phyloP scores from a whole-genome alignment of 2,329 filamentous ascomycete genomes.

The Elsinoe australis region DNA sequence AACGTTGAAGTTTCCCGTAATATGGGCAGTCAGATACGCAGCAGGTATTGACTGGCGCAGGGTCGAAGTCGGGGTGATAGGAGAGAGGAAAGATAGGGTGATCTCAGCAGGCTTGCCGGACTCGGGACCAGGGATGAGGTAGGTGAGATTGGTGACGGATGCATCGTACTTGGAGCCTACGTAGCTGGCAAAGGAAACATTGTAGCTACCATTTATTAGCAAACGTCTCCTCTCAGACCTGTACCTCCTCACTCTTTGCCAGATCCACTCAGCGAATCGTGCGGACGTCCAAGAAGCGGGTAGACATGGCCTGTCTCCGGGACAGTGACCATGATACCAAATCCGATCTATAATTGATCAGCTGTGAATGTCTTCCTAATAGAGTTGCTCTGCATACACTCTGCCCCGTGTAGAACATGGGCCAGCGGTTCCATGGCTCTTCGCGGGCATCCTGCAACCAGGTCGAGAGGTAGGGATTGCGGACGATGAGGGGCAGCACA shows the following conservation, averaged over 20 bases:
- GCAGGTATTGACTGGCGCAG: conserved; percentile 75
- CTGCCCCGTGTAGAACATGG: conserved; percentile 73
- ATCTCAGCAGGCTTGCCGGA: conserved; percentile 43
- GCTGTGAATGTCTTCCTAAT: not conserved
- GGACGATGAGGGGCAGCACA: conserved; percentile 44
- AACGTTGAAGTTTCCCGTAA: conserved; percentile 54
- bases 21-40: conserved; percentile 65
- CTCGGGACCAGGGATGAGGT: conserved; percentile 44
- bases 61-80: conserved; percentile 73
- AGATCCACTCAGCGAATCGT: conserved; percentile 49
- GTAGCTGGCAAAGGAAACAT: conserved; percentile 52
- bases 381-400: conserved; percentile 38
- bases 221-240: not conserved
- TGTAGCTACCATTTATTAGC: conserved; percentile 39
- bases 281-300: conserved; percentile 57
- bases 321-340: conserved; percentile 55
- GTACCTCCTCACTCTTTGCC: conserved; percentile 33
- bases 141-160: conserved; percentile 62
- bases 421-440: conserved; percentile 74
- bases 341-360: conserved; percentile 43
- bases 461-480: conserved; percentile 46
- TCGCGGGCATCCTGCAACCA: conserved; percentile 60
- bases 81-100: conserved; percentile 62
- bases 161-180: conserved; percentile 59
- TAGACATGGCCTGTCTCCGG: conserved; percentile 54